These are phyloP conservation scores for Diutina siamensis DNA, from an alignment of 1,139 yeast species.

Conservation along the genomic window DNA sequence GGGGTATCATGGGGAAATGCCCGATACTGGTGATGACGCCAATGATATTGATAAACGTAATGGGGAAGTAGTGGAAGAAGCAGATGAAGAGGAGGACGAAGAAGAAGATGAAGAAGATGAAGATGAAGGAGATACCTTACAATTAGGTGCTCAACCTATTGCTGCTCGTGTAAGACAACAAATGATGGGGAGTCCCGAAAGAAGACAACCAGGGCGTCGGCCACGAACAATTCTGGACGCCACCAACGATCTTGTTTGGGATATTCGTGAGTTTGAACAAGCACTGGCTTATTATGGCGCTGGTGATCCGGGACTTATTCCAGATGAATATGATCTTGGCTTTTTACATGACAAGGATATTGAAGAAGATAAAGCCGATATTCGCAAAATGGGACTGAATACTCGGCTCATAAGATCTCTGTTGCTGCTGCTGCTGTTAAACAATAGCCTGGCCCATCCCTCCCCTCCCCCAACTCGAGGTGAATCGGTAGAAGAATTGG, in stretches of 20 bases:
- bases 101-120: too few relatives aligned
- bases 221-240: conserved; percentile 3
- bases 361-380: conserved; percentile 1
- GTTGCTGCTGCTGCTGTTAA: conserved; percentile 6
- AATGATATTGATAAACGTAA: neutral
- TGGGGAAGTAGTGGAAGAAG: neutral
- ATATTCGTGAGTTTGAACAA: neutral
- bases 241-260: neutral
- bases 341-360: conserved; percentile 4
- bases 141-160: neutral
- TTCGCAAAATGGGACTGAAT: neutral
- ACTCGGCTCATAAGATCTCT: neutral
- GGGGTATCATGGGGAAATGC: conserved; percentile 10
- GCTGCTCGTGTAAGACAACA: neutral
- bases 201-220: neutral
- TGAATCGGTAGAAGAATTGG: neutral
- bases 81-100: neutral
- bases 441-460: neutral
- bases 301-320: conserved; percentile 2
- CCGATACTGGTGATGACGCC: neutral
- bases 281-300: neutral
- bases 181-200: neutral
- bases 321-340: conserved; percentile 1
- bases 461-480: conserved; percentile 2
- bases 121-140: neutral